Conservation (phyloP, 2,329 filamentous ascomycete genomes). For the Colletotrichum ledebouriae region DNA sequence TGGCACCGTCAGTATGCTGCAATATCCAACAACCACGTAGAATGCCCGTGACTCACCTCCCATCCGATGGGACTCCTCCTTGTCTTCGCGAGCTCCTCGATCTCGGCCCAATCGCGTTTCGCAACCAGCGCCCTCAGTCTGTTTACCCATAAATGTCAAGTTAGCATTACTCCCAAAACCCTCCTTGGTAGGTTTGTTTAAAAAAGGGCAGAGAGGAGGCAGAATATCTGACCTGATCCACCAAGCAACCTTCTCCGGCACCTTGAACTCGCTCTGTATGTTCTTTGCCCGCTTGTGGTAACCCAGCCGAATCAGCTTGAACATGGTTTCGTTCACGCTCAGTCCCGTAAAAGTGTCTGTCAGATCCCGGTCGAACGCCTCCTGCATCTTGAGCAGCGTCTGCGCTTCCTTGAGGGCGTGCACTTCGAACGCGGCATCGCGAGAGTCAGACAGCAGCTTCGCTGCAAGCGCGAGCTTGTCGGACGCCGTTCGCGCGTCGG, state of each 20-base stretch:
- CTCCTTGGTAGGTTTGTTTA: no score
- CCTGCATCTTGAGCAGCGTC: slow-evolving; percentile 86
- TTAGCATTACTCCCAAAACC: background rate
- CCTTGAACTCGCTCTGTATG: slow-evolving; percentile 91
- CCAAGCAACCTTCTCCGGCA: slow-evolving; percentile 90
- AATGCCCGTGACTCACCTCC: slow-evolving; percentile 74
- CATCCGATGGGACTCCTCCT: slow-evolving; percentile 95
- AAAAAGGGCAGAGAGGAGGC: background rate
- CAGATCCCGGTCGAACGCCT: slow-evolving; percentile 87
- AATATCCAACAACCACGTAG: no score
- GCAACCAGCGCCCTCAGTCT: slow-evolving; percentile 89
- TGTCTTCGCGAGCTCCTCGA: slow-evolving; percentile 85
- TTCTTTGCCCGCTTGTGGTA: slow-evolving; percentile 89
- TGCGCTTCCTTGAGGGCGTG: slow-evolving; percentile 83
- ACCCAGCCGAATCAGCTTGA: slow-evolving; percentile 85
- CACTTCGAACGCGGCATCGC: slow-evolving; percentile 81
- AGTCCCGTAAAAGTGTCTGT: slow-evolving; percentile 83
- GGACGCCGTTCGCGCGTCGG: slow-evolving; percentile 75
- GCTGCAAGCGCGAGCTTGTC: slow-evolving; percentile 92
- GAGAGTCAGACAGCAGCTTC: slow-evolving; percentile 86
- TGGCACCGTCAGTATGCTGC: background rate
- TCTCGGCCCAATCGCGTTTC: slow-evolving; percentile 90
- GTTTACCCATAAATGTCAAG: slow-evolving; percentile 4
- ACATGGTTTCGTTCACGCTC: slow-evolving; percentile 91
- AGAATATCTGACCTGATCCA: slow-evolving; percentile 74